Conservation (phyloP, 495 filamentous ascomycete genomes). For the Niebla homalea region DNA sequence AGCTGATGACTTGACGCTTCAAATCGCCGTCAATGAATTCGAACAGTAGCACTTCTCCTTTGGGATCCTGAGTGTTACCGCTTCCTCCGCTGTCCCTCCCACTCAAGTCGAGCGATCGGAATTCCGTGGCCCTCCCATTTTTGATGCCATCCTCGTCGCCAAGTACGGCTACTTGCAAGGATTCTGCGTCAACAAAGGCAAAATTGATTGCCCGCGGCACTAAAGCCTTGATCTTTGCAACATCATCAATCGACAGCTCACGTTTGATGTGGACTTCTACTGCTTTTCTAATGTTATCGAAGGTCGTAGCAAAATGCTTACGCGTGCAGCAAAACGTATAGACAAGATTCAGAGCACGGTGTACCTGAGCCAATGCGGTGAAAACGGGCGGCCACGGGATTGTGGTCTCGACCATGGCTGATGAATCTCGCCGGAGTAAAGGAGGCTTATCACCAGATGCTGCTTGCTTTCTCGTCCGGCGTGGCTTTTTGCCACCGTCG, state of each 20-base stretch:
- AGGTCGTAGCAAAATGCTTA: conserved; percentile 82
- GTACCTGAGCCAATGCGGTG: conserved; percentile 56
- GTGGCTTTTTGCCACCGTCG: conserved; percentile 40
- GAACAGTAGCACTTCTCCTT: conserved; percentile 64
- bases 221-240: conserved; percentile 68
- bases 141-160: conserved; percentile 47
- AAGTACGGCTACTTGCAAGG: conserved; percentile 62
- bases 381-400: conserved; percentile 66
- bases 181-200: conserved; percentile 71
- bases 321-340: conserved; percentile 91
- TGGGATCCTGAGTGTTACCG: conserved; percentile 23
- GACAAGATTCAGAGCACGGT: conserved; percentile 78
- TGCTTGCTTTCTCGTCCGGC: conserved; percentile 20
- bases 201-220: conserved; percentile 68
- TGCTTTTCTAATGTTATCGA: conserved; percentile 70
- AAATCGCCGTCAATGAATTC: conserved; percentile 89
- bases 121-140: conserved; percentile 27
- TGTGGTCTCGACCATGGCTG: conserved; percentile 28
- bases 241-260: conserved; percentile 56
- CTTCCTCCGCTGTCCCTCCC: conserved; percentile 24
- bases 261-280: conserved; percentile 74
- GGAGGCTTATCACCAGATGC: conserved; percentile 18
- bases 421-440: conserved; percentile 27
- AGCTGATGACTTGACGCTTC: conserved; percentile 59
- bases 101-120: conserved; percentile 15